phyloP scores from a whole-genome alignment of 768 basidiomycete genomes.

The Mycena kentingensis region DNA sequence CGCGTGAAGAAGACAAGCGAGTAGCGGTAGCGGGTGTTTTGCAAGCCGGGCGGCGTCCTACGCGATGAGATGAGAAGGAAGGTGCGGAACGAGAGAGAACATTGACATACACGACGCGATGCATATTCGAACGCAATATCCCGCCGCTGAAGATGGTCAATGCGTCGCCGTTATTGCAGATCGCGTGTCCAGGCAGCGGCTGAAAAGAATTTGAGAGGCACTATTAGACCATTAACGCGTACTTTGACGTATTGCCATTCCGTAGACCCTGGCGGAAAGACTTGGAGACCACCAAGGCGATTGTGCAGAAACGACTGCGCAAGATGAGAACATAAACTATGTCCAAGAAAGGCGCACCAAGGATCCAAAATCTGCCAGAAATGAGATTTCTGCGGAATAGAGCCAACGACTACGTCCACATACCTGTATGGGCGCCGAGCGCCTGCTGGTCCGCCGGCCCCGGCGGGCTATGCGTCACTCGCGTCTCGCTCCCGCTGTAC shows the following conservation, averaged over 20 bases:
- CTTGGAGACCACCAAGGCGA: constrained; percentile 48
- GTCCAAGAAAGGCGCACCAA: constrained; percentile 3
- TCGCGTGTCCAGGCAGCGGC: constrained; percentile 46
- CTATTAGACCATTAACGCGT: neutral
- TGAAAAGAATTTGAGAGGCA: constrained; percentile 14
- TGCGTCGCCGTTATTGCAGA: constrained; percentile 51
- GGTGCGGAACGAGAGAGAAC: neutral
- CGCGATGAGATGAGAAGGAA: neutral
- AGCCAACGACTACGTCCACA: constrained; percentile 32
- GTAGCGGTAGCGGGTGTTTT: constrained; percentile 51
- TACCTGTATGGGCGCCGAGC: constrained; percentile 52
- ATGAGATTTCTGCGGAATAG: neutral
- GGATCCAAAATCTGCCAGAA: constrained; percentile 32
- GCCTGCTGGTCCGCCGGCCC: constrained; percentile 39
- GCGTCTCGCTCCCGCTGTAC: constrained; percentile 44
- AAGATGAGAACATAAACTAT: neutral
- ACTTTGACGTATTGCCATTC: constrained; percentile 48
- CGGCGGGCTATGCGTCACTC: constrained; percentile 43
- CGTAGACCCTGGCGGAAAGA: constrained; percentile 39
- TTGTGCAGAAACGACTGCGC: constrained; percentile 42
- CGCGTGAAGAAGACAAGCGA: constrained; percentile 65
- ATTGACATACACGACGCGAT: constrained; percentile 44
- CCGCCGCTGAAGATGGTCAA: constrained; percentile 48
- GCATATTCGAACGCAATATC: constrained; percentile 45
- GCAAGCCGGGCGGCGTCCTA: constrained; percentile 53